A percentile compares a stretch with the other conserved stretches of the same genome.
These are phyloP conservation scores for Mucor lusitanicus DNA, from an alignment of 371 early-diverging fungal genomes.

Conservation along the genomic window DNA sequence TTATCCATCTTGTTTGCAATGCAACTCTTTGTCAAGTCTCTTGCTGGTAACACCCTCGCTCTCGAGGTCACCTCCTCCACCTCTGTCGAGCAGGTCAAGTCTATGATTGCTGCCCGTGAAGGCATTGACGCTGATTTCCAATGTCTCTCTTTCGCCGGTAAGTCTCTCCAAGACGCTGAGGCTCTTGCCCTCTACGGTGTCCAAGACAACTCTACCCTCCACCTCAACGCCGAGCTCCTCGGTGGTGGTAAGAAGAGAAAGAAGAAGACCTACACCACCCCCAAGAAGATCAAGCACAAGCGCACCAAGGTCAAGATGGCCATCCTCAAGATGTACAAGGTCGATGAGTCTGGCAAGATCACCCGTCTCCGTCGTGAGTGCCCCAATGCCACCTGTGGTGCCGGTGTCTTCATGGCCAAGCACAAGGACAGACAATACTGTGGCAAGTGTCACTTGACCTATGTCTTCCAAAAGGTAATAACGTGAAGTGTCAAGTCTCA, in stretches of 20 bases:
- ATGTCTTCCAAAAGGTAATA: slow-evolving; percentile 48
- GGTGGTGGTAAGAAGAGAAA: slow-evolving; percentile 97
- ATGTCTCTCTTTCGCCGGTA: slow-evolving; percentile 91
- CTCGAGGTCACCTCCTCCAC: slow-evolving; percentile 74
- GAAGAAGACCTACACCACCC: slow-evolving; percentile 98
- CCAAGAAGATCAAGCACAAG: slow-evolving; percentile 98
- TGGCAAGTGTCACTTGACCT: slow-evolving; percentile 66
- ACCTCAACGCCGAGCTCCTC: slow-evolving; percentile 65
- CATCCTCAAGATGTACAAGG: slow-evolving; percentile 95
- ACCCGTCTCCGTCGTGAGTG: slow-evolving; percentile 95
- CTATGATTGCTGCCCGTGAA: slow-evolving; percentile 85
- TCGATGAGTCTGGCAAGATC: slow-evolving; percentile 92
- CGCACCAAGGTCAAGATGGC: slow-evolving; percentile 96
- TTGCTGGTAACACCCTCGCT: slow-evolving; percentile 83
- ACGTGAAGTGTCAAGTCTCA: background rate
- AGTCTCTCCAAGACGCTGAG: slow-evolving; percentile 82
- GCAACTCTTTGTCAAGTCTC: slow-evolving; percentile 89
- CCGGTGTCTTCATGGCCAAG: slow-evolving; percentile 98
- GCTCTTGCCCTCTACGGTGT: slow-evolving; percentile 72
- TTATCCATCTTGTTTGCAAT: slow-evolving; percentile 39
- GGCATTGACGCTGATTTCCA: slow-evolving; percentile 92
- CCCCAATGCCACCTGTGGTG: slow-evolving; percentile 91
- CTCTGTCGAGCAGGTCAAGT: slow-evolving; percentile 83
- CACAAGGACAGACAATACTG: slow-evolving; percentile 95
- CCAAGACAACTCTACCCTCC: slow-evolving; percentile 86